A percentile compares a stretch with the other conserved stretches of the same genome.
Conservation (phyloP, 805 yeast genomes). For the Candida pseudofarinosa region DNA sequence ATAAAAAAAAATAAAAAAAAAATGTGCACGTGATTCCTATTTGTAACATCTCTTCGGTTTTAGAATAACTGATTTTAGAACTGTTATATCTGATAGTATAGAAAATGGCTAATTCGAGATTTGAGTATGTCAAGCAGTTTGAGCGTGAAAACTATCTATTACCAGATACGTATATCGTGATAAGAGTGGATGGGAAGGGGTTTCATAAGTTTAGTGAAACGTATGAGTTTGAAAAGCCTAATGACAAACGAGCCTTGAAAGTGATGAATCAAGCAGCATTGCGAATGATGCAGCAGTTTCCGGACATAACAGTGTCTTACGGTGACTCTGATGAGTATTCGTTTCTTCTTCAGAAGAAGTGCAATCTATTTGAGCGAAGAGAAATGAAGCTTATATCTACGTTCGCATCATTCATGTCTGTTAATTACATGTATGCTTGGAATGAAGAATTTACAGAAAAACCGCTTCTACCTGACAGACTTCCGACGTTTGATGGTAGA, state of each 20-base stretch:
- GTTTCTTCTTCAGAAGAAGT: slow-evolving; percentile 61
- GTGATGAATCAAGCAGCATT: slow-evolving; percentile 82
- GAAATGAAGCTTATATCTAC: slow-evolving; percentile 77
- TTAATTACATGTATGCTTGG: slow-evolving; percentile 74
- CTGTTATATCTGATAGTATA: too few species aligned
- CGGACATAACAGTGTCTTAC: slow-evolving; percentile 76
- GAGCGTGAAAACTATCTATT: slow-evolving; percentile 71
- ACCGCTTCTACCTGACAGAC: slow-evolving; percentile 44
- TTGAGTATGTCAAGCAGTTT: slow-evolving; percentile 79
- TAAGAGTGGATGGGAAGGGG: slow-evolving; percentile 90
- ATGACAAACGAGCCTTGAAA: slow-evolving; percentile 69
- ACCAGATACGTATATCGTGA: slow-evolving; percentile 77
- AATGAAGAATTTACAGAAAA: slow-evolving; percentile 47
- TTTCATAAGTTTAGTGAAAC: slow-evolving; percentile 78
- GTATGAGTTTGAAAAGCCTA: slow-evolving; percentile 82
- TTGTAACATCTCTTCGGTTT: too few species aligned
- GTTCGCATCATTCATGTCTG: slow-evolving; percentile 77
- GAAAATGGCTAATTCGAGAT: slow-evolving; percentile 77
- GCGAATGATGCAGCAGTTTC: slow-evolving; percentile 56
- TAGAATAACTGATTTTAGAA: too few species aligned
- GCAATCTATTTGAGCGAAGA: slow-evolving; percentile 77
- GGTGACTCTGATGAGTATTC: slow-evolving; percentile 97
- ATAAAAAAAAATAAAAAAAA: slow-evolving; percentile 8
- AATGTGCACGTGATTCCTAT: slow-evolving; percentile 9
- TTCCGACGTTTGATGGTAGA: slow-evolving; percentile 90